A percentile compares a stretch with the other conserved stretches of the same genome.
phyloP scores from a whole-genome alignment of 2,329 filamentous ascomycete species.

The Beauveria medogensis region DNA sequence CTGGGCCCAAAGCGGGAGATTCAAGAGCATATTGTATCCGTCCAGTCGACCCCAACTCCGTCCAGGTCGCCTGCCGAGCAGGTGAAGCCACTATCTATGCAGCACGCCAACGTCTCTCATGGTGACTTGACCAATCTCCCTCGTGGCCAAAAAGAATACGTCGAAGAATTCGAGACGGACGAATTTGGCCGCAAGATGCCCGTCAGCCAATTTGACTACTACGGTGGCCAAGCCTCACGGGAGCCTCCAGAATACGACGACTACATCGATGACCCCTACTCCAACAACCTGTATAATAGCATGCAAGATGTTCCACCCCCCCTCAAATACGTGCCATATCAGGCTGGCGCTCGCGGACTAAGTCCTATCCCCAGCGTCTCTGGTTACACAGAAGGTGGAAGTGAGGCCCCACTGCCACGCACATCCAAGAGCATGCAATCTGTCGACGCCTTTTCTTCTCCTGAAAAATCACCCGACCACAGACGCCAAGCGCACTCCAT shows the following conservation, averaged over 20 bases:
- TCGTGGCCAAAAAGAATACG: conserved; percentile 35
- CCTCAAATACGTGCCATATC: conserved; percentile 59
- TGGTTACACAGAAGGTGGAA: conserved; percentile 68
- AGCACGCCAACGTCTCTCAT: conserved; percentile 57
- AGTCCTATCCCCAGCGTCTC: conserved; percentile 92
- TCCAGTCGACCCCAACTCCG: conserved; percentile 55
- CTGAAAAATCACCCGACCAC: conserved; percentile 43
- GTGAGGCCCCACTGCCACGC: conserved; percentile 46
- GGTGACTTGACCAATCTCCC: conserved; percentile 50
- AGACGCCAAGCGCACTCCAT: conserved; percentile 26
- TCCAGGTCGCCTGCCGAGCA: conserved; percentile 45
- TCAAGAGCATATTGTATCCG: conserved; percentile 51
- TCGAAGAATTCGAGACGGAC: conserved; percentile 41
- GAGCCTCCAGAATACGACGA: conserved; percentile 24
- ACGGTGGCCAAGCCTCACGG: conserved; percentile 22
- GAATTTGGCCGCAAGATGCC: conserved; percentile 35
- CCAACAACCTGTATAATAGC: conserved; percentile 45
- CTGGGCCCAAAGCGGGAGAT: conserved; percentile 55
- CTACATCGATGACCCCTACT: conserved; percentile 34
- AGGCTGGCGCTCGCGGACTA: conserved; percentile 60
- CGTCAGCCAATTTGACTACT: conserved; percentile 31
- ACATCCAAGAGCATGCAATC: conserved; percentile 47
- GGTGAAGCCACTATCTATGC: conserved; percentile 56
- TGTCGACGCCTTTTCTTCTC: conserved; percentile 51
- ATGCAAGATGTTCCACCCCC: conserved; percentile 57